Evolutionary conservation across 805 yeast genomes (phyloP), one percentile per base, ranked within the genome.

Genomic region (Zygoascus bituminiphila): DNA sequence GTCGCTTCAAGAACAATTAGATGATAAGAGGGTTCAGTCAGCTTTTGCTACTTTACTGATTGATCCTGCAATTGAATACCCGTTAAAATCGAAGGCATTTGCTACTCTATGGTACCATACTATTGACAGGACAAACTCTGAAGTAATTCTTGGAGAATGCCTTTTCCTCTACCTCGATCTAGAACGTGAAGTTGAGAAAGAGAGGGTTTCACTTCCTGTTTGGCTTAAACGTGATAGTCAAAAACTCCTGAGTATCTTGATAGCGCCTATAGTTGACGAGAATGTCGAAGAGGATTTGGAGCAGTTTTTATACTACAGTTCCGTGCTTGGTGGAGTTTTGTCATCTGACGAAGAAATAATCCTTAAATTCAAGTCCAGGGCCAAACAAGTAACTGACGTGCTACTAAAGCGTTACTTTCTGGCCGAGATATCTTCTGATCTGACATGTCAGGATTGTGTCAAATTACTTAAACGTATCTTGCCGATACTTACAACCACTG

Each of bases 41-140:
- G 84, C 87, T 0, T 53, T 89, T 2, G 69, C 86, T 0, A 68
- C 76, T 1, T 72, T 86, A 25, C 58, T 81, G 12, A 60, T 71
- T 3, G 62, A 70, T 1, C 59, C 56, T 5, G 58, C 55, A 3
- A 44, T 49, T 5, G 52, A 64, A 31, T 64, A 72, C 19, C 60
- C 64, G 5, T 64, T 71, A 15, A 70, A 79, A 51, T 63, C 82
- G 0, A 62, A 69, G 15, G 82, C 84, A 0, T 75, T 87, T 53
- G 73, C 78, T 45, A 73, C 78, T 7, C 61, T 89, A 4, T 91
- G 97, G 97, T 71, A 73, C 2, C 91, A 85, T 56, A 74, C 91
- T 0, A 75, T 72, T 40, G 86, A 79, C 33, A 57, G 66, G 2
- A 53, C 62, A 2, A 63, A 65, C 55, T 53, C 54, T 52, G 81